Conservation (phyloP, 108 stramenopile genomes). For the Skeletonema marinoi region DNA sequence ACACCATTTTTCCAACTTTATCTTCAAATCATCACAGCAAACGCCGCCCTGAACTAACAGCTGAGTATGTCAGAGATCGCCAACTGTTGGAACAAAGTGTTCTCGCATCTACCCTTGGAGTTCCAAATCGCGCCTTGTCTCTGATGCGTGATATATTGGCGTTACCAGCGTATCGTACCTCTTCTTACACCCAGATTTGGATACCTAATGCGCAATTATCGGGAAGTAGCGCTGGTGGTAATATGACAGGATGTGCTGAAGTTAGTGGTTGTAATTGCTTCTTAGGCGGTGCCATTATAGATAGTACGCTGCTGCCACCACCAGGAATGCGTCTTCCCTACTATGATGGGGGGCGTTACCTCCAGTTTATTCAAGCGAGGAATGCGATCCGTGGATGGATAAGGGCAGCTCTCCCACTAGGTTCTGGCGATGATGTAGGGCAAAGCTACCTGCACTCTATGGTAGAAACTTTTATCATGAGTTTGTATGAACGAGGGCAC, state of each 20-base stretch:
- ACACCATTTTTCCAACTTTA: slow-evolving; percentile 28
- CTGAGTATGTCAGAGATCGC: slow-evolving; percentile 20
- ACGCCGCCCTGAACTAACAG: slow-evolving; percentile 18
- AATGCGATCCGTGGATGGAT: slow-evolving; percentile 85
- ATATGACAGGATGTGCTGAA: slow-evolving; percentile 76
- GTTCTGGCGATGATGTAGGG: slow-evolving; percentile 82
- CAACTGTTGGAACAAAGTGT: slow-evolving; percentile 58
- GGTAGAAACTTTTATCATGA: slow-evolving; percentile 80
- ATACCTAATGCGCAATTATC: slow-evolving; percentile 84
- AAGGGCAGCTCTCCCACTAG: slow-evolving; percentile 68
- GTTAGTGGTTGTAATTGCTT: slow-evolving; percentile 76
- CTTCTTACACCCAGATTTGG: slow-evolving; percentile 87
- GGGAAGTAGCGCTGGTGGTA: slow-evolving; percentile 68
- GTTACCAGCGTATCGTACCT: slow-evolving; percentile 76
- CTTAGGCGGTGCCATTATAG: slow-evolving; percentile 84
- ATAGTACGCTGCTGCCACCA: slow-evolving; percentile 77
- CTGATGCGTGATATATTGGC: slow-evolving; percentile 86
- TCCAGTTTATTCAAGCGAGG: slow-evolving; percentile 86
- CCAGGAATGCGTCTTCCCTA: slow-evolving; percentile 73
- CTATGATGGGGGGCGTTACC: slow-evolving; percentile 65
- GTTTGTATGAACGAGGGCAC: slow-evolving; percentile 85
- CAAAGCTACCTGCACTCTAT: slow-evolving; percentile 74
- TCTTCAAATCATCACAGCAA: not conserved
- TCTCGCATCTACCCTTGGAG: slow-evolving; percentile 66
- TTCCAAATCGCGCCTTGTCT: slow-evolving; percentile 84